Percentiles rank a stretch among this genome's conserved stretches.
These are phyloP conservation scores for Penicillium chermesinum DNA, from an alignment of 495 filamentous ascomycete genomes.

Conservation along the genomic window DNA sequence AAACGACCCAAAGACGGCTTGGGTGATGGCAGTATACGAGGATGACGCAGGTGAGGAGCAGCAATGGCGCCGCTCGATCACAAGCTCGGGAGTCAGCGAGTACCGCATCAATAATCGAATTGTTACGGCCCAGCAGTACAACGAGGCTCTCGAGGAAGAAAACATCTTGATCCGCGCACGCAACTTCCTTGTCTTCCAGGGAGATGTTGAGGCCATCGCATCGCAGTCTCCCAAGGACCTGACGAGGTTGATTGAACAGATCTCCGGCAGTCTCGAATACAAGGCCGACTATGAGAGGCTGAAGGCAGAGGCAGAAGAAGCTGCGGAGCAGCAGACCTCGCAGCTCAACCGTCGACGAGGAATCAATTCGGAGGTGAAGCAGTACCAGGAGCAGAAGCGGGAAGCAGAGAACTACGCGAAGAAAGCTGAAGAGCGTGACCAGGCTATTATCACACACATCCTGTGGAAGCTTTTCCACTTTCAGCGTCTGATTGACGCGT, in stretches of 20 bases:
- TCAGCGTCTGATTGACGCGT: slow-evolving; percentile 87
- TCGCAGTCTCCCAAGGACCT: slow-evolving; percentile 88
- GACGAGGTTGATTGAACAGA: slow-evolving; percentile 95
- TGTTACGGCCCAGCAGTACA: slow-evolving; percentile 88
- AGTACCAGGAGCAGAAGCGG: slow-evolving; percentile 94
- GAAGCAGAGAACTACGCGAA: slow-evolving; percentile 88
- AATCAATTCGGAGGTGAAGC: slow-evolving; percentile 97
- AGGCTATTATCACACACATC: slow-evolving; percentile 89
- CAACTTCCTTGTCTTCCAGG: slow-evolving; percentile 97
- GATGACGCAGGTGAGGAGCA: slow-evolving; percentile 96
- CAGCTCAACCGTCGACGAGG: slow-evolving; percentile 82
- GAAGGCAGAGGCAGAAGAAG: slow-evolving; percentile 78
- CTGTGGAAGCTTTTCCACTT: slow-evolving; percentile 97
- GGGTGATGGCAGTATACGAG: slow-evolving; percentile 99
- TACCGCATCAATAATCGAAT: slow-evolving; percentile 92
- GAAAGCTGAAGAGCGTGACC: slow-evolving; percentile 83
- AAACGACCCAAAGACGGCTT: slow-evolving; percentile 84
- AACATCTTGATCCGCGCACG: slow-evolving; percentile 97
- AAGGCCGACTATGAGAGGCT: slow-evolving; percentile 91
- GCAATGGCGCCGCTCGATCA: slow-evolving; percentile 92
- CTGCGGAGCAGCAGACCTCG: slow-evolving; percentile 79
- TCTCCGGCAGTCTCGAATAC: slow-evolving; percentile 91
- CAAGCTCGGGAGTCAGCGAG: slow-evolving; percentile 80
- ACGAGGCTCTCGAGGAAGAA: slow-evolving; percentile 84
- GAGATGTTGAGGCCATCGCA: slow-evolving; percentile 97